A percentile compares a stretch with the other conserved stretches of the same genome.
Conservation (phyloP, 2,329 filamentous ascomycete species). For the Botrytis porri region DNA sequence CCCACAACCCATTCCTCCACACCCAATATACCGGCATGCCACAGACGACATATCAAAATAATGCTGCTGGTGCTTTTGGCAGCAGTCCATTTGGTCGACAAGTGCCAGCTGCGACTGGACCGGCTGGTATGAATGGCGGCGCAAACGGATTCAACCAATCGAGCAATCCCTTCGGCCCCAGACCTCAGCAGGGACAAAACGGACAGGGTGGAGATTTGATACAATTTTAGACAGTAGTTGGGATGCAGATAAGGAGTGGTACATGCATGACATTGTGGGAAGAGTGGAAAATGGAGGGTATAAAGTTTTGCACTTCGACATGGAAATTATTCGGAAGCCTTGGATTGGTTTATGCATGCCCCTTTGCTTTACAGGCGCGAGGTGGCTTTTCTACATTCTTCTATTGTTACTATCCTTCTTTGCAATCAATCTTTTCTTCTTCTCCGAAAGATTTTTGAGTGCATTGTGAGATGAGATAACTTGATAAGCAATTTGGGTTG, state of each 20-base stretch:
- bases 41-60: slow-evolving; percentile 51
- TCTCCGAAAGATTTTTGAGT: slow-evolving; percentile 18
- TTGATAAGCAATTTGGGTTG: slow-evolving; percentile 21
- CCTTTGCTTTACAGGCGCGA: slow-evolving; percentile 14
- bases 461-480: slow-evolving; percentile 22
- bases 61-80: slow-evolving; percentile 34
- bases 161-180: slow-evolving; percentile 57
- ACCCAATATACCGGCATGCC: slow-evolving; percentile 80
- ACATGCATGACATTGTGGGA: not conserved
- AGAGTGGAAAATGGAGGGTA: slow-evolving; percentile 16
- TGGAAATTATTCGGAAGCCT: slow-evolving; percentile 11
- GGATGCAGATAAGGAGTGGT: not conserved
- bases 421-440: not conserved
- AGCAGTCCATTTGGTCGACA: slow-evolving; percentile 37
- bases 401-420: slow-evolving; percentile 17
- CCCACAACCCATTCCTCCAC: slow-evolving; percentile 85
- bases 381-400: slow-evolving; percentile 21
- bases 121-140: slow-evolving; percentile 53
- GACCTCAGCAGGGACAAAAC: slow-evolving; percentile 48
- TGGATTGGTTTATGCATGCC: slow-evolving; percentile 13
- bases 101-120: slow-evolving; percentile 55
- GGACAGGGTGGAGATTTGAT: slow-evolving; percentile 38
- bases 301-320: slow-evolving; percentile 21
- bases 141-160: slow-evolving; percentile 40
- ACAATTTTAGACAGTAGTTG: slow-evolving; percentile 32